Base-by-base conservation (phyloP, 257 asterid genomes). In the Capsicum pubescens region DNA sequence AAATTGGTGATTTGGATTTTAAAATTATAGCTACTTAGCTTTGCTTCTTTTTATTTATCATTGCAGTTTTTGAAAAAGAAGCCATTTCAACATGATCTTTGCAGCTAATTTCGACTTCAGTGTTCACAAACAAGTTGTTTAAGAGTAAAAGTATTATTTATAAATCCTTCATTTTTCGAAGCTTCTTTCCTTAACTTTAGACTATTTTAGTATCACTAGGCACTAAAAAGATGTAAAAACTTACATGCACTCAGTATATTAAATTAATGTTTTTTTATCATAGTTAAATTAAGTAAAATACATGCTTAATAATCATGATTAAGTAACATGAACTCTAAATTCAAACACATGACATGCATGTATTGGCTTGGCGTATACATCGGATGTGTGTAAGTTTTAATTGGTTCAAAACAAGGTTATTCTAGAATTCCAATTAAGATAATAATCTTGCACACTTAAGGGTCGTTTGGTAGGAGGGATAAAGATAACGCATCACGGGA, bases 71-170 rank as follows among this genome's bases (percentile, higher is more conserved):
- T 48, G 19, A 74, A 19, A 48, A n/a, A 10, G 15, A 48, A n/a
- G 35, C 16, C 58, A 71, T 10, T 21, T 72, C 4, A 74, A 12
- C 7, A 48, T 11, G 46, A 74, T 52, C 8, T 50, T 74, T 21
- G 81, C n/a, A 74, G 61, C 81, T 39, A 50, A 54, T 74, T 50
- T 74, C 46, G 21, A 74, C 61, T 74, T 72, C 52, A 3, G 42
- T 50, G 10, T 21, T 50, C 46, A 74, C 61, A 50, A 21, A 52
- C 9, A 50, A 21, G 61, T 50, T 74, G 81, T 50, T 50, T 12
- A 36, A 26, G 42, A 50, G 44, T 74, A 8, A 9, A 69, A 12
- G 81, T 74, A 6, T 11, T 21, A 52, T 21, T 50, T 8, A 7
- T 19, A 39, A 70, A 46, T 19, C 56, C 76, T 70, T 42, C 56